phyloP scores from a whole-genome alignment of 83 land plant species.

The Picea abies region DNA sequence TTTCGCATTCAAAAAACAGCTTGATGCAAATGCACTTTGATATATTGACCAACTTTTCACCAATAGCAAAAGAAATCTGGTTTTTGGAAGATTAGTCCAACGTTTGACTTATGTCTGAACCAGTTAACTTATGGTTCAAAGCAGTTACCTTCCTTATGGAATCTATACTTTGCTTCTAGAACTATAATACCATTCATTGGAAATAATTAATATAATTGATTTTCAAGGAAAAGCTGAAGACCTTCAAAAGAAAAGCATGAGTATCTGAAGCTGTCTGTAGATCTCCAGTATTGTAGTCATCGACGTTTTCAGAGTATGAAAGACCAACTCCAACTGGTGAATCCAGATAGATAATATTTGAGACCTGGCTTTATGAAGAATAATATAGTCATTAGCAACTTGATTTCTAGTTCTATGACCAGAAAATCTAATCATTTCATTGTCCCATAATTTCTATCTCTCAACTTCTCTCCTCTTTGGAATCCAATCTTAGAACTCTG shows the following conservation, averaged over 20 bases:
- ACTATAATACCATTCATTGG: too few relatives aligned
- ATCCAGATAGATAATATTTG: slow-evolving; percentile 10
- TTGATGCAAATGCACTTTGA: neutral
- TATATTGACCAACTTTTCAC: neutral
- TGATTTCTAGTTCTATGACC: too few relatives aligned
- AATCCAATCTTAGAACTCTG: neutral
- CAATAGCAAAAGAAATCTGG: neutral
- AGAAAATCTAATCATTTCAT: too few relatives aligned
- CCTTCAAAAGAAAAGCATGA: slow-evolving; percentile 34
- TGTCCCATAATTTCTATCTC: neutral
- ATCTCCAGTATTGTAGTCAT: slow-evolving; percentile 12
- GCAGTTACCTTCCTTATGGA: neutral
- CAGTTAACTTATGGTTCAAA: too few relatives aligned
- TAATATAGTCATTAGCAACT: too few relatives aligned
- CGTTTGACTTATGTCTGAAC: neutral
- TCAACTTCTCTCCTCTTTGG: neutral
- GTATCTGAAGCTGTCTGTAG: neutral
- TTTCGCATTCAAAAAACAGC: too few relatives aligned
- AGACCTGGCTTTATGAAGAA: too few relatives aligned
- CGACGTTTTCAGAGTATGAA: neutral
- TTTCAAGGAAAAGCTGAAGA: slow-evolving; percentile 8
- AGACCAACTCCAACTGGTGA: slow-evolving; percentile 14
- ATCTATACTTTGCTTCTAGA: neutral
- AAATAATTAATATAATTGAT: too few relatives aligned
- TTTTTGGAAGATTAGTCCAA: neutral